Evolutionary conservation across 176 grass and related monocot species (phyloP), one percentile per base, ranked within the genome.

Genomic region (Thinopyrum elongatum): DNA sequence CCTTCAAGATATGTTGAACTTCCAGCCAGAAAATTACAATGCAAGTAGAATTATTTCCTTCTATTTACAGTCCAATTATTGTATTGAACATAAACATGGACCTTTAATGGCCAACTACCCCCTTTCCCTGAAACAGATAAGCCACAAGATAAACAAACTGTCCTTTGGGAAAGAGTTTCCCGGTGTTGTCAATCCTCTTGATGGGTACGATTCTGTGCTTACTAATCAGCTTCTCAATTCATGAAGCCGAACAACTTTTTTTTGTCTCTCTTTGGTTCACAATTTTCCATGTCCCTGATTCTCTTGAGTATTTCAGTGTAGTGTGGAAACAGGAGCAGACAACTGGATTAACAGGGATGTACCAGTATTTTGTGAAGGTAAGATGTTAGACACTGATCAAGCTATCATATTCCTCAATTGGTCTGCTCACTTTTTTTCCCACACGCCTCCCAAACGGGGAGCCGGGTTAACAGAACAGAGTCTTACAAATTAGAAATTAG

Each of bases 311-410:
- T 86, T 90, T 66, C 94, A 99, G 97, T 74, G 94, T 94, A 78
- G 88, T 85, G 80, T 99, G 97, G 97, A 94, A 23, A 74, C 93
- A 99, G 68, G 89, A 92, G 77, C 86, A 85, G 10, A 70, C 86
- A 75, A 88, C 74, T 85, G 93, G 93, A 77, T 85, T 83, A 65
- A 84, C 92, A 53, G 97, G 97, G 74, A 94, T 99, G 92, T 99
- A 96, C 84, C 97, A 99, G 57, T 99, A 99, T 78, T 99, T 99
- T 86, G 95, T 99, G 14, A 99, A 99, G 91, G 97, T 96, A 86
- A 84, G 80, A 47, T 88, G 33, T 65, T 49, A 64, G 17, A 55
- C 27, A 59, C 58, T 59, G 13, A 16, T 67, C 12, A 58, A 58
- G 55, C 19, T 22, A 22, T 58, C 55, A 59, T 67, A 67, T 80